Conservation (phyloP, 805 yeast species). For the Pichia manshurica region DNA sequence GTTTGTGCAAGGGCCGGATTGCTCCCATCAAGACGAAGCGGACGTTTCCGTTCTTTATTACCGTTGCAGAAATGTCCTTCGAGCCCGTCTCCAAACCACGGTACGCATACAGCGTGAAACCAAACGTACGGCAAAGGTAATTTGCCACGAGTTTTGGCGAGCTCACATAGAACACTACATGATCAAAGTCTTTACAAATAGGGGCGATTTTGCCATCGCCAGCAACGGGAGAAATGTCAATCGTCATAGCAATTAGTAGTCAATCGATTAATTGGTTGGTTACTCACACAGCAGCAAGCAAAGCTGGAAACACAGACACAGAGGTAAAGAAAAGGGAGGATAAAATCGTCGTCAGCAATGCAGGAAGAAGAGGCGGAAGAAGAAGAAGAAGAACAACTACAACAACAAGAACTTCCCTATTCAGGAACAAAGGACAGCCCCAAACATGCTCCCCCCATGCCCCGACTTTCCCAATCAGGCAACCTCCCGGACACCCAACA, state of each 20-base stretch:
- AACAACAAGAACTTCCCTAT: not conserved
- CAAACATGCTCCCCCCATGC: too few relatives aligned
- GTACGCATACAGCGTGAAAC: constrained; percentile 59
- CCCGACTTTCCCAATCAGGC: too few relatives aligned
- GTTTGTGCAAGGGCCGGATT: constrained; percentile 23
- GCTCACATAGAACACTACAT: constrained; percentile 66
- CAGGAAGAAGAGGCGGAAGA: too few relatives aligned
- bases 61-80: constrained; percentile 49
- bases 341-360: not conserved
- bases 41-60: constrained; percentile 51
- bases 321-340: not conserved
- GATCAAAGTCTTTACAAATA: constrained; percentile 44
- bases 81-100: constrained; percentile 67
- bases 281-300: constrained; percentile 1
- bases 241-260: not conserved
- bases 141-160: constrained; percentile 62
- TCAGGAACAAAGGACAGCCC: not conserved
- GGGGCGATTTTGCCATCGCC: too few relatives aligned
- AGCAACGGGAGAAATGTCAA: constrained; percentile 1
- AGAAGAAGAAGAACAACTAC: too few relatives aligned
- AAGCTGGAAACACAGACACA: not conserved
- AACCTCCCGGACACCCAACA: too few relatives aligned
- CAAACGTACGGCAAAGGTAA: constrained; percentile 49
- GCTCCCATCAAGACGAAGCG: constrained; percentile 43
- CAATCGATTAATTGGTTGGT: too few relatives aligned